A percentile compares a stretch with the other conserved stretches of the same genome.
Evolutionary conservation across 78 protist genomes (phyloP).

Genomic region (Dictyostelium intermedium): DNA sequence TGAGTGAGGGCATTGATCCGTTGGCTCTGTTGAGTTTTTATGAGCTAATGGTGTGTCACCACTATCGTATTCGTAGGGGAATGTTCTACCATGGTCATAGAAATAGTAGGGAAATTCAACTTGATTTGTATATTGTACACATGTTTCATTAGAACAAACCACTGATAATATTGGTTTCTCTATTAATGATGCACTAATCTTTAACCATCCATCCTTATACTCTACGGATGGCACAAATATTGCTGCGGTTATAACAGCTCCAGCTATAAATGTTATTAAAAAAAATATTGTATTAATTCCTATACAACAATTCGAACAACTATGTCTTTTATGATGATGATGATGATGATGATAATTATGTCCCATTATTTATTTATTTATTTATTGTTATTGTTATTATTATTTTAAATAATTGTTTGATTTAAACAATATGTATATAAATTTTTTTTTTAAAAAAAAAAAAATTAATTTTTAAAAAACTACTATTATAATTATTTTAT

Average conservation of each 20-base stretch:
- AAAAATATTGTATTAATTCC: constrained; percentile 40
- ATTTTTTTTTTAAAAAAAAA: not conserved
- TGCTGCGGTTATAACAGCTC: constrained; percentile 54
- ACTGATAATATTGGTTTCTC: not conserved
- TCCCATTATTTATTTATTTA: not conserved
- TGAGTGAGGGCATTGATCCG: not conserved
- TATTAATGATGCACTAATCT: constrained; percentile 14
- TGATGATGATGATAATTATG: constrained; percentile 58
- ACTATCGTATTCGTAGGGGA: constrained; percentile 59
- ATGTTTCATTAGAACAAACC: not conserved
- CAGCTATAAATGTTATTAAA: constrained; percentile 52
- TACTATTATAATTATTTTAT: too few species aligned
- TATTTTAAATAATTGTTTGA: too few species aligned
- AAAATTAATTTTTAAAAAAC: not conserved
- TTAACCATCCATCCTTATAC: constrained; percentile 27
- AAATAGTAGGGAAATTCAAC: constrained; percentile 56
- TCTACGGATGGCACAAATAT: constrained; percentile 46
- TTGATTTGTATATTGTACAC: constrained; percentile 38
- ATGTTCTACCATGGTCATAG: constrained; percentile 35
- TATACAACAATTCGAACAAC: constrained; percentile 62
- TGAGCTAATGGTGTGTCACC: not conserved
- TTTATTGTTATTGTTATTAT: not conserved
- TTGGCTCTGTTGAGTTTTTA: constrained; percentile 6
- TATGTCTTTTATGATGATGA: constrained; percentile 72
- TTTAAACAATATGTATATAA: too few species aligned